Evolutionary conservation across 768 basidiomycete genomes (phyloP), one percentile per base, ranked within the genome.

Genomic region (Tylopilus subfusipes): DNA sequence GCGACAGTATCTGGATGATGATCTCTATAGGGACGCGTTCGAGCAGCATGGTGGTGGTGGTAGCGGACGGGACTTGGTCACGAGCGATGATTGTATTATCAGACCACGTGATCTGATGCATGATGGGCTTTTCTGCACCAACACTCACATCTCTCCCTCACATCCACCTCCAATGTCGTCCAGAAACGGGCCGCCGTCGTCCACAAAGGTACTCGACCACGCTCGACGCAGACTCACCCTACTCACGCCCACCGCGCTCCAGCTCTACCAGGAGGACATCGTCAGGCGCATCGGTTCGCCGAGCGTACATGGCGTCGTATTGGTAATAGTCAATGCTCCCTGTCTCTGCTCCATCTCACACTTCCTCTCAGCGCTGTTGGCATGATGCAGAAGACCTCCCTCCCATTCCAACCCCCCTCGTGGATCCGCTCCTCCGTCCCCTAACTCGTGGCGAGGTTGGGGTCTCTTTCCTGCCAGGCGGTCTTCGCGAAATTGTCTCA

Each of bases 391-490:
- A 94, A 59, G 90, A 91, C 55, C 66, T 82, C 14, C 78, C 77
- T 30, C 70, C 71, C 0, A 72, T 76, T 4, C 67, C 73, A 25
- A 71, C 73, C 33, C 69, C 70, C 18, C 63, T 76, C 52, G 61
- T 75, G 39, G 88, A 93, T 69, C 87, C 89, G 13, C 76, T 93
- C 49, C 82, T 90, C 78, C 79, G 91, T 43, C 83, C 85, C 11
- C 79, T 94, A 21, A 64, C 77, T 49, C 83, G 80, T 50, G 92
- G 92, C 38, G 92, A 94, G 77, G 86, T 93, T 42, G 90, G 88
- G 45, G 82, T 94, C 36, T 83, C 86, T 19, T 90, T 86, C 68
- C 74, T 84, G 33, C 74, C 78, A 0, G 76, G 64, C 60, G 80
- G 72, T 39, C 63, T 69, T 51, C 82, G 87, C 54, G 82, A 87